A percentile compares a stretch with the other conserved stretches of the same genome.
Evolutionary conservation across 2,329 filamentous ascomycete species (phyloP).

Genomic region (Lachnellula willkommii): DNA sequence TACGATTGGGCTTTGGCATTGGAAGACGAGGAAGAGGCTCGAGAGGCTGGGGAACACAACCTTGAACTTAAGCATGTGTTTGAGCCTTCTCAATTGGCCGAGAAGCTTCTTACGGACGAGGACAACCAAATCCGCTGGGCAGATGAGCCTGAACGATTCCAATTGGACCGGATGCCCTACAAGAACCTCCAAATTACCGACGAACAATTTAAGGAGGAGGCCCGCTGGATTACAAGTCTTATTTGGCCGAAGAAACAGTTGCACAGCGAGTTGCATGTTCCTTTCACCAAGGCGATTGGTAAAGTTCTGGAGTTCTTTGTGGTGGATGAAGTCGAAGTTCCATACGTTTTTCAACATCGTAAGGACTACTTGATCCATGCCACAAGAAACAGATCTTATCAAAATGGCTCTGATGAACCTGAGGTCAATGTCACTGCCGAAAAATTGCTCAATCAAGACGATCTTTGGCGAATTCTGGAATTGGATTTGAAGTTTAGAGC

Average conservation of each 20-base stretch:
- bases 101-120: conserved; percentile 91
- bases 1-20: conserved; percentile 91
- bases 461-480: conserved; percentile 92
- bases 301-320: conserved; percentile 96
- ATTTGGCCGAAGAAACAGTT: conserved; percentile 79
- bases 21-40: conserved; percentile 79
- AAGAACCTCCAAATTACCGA: conserved; percentile 72
- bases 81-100: conserved; percentile 88
- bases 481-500: conserved; percentile 93
- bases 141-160: conserved; percentile 91
- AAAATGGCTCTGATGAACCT: conserved; percentile 63
- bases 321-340: conserved; percentile 88
- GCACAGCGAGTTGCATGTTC: conserved; percentile 62
- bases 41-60: conserved; percentile 71
- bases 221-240: conserved; percentile 83
- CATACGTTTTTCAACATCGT: conserved; percentile 96
- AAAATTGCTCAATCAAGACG: conserved; percentile 85
- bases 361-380: conserved; percentile 96
- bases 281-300: conserved; percentile 81
- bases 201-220: conserved; percentile 86
- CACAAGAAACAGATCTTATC: conserved; percentile 56
- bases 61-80: conserved; percentile 97
- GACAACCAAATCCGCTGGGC: conserved; percentile 85
- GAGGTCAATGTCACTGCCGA: conserved; percentile 73
- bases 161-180: conserved; percentile 85